Percentiles rank a stretch among this genome's conserved stretches.
Conservation (phyloP, 1,139 yeast species). For the Oligophagozyma castellii region DNA sequence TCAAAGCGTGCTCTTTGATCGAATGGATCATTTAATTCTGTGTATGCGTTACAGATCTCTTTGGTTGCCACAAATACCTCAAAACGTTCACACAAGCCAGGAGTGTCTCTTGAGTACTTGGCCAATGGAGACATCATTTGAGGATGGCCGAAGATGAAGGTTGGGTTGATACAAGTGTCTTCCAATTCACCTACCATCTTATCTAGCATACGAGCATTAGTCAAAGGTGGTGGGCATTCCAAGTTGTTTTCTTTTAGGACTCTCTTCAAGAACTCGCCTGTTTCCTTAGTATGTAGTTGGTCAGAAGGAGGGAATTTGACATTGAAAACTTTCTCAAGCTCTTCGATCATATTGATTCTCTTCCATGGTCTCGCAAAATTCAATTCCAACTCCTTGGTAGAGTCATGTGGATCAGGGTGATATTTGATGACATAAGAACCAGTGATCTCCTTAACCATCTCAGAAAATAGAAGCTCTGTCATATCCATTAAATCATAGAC, state of each 20-base stretch:
- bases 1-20: slow-evolving; percentile 96
- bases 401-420: slow-evolving; percentile 75
- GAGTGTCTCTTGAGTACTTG: slow-evolving; percentile 80
- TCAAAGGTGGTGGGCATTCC: slow-evolving; percentile 92
- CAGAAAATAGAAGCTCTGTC: slow-evolving; percentile 88
- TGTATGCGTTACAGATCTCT: slow-evolving; percentile 96
- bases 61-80: slow-evolving; percentile 98
- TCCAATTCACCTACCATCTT: slow-evolving; percentile 93
- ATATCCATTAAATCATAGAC: slow-evolving; percentile 80
- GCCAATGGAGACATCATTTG: slow-evolving; percentile 99
- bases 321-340: slow-evolving; percentile 72
- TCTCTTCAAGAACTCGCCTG: slow-evolving; percentile 79
- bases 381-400: slow-evolving; percentile 62
- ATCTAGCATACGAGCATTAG: slow-evolving; percentile 98
- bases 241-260: slow-evolving; percentile 66
- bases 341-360: slow-evolving; percentile 95
- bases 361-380: slow-evolving; percentile 97
- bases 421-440: slow-evolving; percentile 76
- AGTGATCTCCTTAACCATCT: slow-evolving; percentile 91
- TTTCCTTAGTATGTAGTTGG: slow-evolving; percentile 84
- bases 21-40: slow-evolving; percentile 97
- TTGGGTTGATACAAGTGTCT: slow-evolving; percentile 89
- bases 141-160: slow-evolving; percentile 96
- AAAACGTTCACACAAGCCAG: slow-evolving; percentile 96
- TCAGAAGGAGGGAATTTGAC: slow-evolving; percentile 95